These are phyloP conservation scores for Populus hybrid DNA, from an alignment of 441 rosid species.

Conservation along the genomic window DNA sequence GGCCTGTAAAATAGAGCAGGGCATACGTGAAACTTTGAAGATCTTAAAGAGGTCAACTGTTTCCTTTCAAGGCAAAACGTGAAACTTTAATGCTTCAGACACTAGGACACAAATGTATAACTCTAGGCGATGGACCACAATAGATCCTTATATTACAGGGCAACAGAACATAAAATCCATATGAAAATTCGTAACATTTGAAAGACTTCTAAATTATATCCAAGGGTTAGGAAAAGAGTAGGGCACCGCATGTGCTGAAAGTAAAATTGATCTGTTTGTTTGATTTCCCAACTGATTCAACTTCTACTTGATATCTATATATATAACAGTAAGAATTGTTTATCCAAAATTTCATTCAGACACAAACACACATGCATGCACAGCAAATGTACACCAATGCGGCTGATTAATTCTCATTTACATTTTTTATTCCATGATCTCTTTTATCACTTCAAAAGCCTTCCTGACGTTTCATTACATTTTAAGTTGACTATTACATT, in stretches of 20 bases:
- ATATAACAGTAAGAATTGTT: neutral
- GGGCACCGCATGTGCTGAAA: neutral
- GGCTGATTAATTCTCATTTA: neutral
- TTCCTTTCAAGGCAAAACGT: neutral
- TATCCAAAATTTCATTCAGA: neutral
- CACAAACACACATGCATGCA: neutral
- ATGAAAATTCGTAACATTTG: neutral
- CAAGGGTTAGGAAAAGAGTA: neutral
- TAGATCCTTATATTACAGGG: neutral
- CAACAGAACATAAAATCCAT: neutral
- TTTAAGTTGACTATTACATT: neutral
- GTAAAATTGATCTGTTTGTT: neutral
- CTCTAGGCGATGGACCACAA: neutral
- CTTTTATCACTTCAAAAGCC: neutral
- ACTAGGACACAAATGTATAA: neutral
- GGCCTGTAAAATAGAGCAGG: slow-evolving; percentile 39
- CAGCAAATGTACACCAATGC: neutral
- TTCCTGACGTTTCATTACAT: neutral
- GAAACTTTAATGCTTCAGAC: neutral
- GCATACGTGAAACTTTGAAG: slow-evolving; percentile 12
- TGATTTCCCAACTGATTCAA: neutral
- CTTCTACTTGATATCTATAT: neutral
- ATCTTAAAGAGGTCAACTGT: neutral
- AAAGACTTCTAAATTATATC: neutral
- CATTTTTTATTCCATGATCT: neutral